phyloP scores from a whole-genome alignment of 345 rosid species.

The Psidium guajava region DNA sequence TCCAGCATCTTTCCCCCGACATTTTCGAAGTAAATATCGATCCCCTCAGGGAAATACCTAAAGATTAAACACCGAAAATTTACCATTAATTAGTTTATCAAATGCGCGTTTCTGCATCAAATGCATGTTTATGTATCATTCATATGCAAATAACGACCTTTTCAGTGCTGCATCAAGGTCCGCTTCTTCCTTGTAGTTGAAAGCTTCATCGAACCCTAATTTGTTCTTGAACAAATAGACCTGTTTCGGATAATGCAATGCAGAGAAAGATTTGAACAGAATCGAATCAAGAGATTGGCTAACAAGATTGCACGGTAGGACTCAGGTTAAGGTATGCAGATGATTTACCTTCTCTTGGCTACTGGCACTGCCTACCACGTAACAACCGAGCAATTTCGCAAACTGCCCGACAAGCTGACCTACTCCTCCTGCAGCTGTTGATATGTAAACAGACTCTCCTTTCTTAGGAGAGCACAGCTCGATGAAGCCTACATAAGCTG shows the following conservation, averaged over 20 bases:
- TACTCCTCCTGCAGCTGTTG: constrained; percentile 5
- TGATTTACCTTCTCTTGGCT: constrained; percentile 3
- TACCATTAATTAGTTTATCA: background rate
- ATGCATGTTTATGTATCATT: background rate
- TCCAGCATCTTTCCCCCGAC: constrained; percentile 24
- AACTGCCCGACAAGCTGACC: constrained; percentile 6
- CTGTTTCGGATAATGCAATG: background rate
- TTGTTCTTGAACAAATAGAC: constrained; percentile 30
- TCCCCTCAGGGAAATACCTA: constrained; percentile 6
- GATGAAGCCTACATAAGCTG: constrained; percentile 1
- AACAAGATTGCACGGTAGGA: background rate
- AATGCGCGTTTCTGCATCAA: background rate
- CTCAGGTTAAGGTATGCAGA: background rate
- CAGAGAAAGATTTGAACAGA: background rate
- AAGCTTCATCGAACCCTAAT: constrained; percentile 45
- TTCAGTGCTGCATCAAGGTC: constrained; percentile 23
- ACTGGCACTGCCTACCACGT: constrained; percentile 6
- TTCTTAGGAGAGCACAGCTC: constrained; percentile 7
- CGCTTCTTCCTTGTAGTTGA: constrained; percentile 37
- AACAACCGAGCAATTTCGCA: constrained; percentile 1
- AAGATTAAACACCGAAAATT: background rate
- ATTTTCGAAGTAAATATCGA: constrained; percentile 18
- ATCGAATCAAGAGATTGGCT: background rate
- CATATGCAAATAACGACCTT: constrained; percentile 13
- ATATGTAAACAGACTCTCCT: constrained; percentile 5